phyloP scores from a whole-genome alignment of 257 asterid genomes.

The Coffea canephora region DNA sequence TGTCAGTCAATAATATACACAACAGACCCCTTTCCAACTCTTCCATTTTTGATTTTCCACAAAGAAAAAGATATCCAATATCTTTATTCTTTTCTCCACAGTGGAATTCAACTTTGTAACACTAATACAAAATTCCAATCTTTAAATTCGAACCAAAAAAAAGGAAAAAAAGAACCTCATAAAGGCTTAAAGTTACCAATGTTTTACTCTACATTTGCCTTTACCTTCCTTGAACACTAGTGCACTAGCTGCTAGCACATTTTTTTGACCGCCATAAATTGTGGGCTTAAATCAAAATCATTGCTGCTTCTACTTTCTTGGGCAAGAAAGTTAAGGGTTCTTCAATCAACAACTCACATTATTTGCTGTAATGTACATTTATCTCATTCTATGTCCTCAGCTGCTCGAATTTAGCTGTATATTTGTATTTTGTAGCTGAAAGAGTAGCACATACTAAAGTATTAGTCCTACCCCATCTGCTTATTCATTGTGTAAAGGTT shows the following conservation, averaged over 20 bases:
- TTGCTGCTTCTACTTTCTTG: slow-evolving; percentile 57
- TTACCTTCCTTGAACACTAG: slow-evolving; percentile 21
- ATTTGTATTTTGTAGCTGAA: background rate
- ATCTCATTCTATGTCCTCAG: slow-evolving; percentile 3
- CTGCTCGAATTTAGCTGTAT: background rate
- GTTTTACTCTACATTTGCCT: slow-evolving; percentile 22
- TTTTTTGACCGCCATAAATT: slow-evolving; percentile 54
- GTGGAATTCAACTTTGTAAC: slow-evolving; percentile 13
- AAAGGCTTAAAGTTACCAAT: slow-evolving; percentile 30
- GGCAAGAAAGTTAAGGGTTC: slow-evolving; percentile 54
- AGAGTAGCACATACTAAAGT: background rate
- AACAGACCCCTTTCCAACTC: background rate
- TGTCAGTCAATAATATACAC: background rate
- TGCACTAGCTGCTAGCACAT: slow-evolving; percentile 22
- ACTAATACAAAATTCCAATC: slow-evolving; percentile 9
- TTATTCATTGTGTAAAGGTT: background rate
- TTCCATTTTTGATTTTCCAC: background rate
- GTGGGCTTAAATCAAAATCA: slow-evolving; percentile 49
- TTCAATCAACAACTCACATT: slow-evolving; percentile 25
- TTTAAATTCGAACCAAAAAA: slow-evolving; percentile 38
- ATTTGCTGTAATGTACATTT: slow-evolving; percentile 25
- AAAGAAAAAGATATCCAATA: background rate
- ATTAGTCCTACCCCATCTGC: slow-evolving; percentile 7
- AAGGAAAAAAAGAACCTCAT: slow-evolving; percentile 6
- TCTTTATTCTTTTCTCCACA: background rate